Base-by-base conservation (phyloP, 305 asterid genomes). In the Rubia peregrina region DNA sequence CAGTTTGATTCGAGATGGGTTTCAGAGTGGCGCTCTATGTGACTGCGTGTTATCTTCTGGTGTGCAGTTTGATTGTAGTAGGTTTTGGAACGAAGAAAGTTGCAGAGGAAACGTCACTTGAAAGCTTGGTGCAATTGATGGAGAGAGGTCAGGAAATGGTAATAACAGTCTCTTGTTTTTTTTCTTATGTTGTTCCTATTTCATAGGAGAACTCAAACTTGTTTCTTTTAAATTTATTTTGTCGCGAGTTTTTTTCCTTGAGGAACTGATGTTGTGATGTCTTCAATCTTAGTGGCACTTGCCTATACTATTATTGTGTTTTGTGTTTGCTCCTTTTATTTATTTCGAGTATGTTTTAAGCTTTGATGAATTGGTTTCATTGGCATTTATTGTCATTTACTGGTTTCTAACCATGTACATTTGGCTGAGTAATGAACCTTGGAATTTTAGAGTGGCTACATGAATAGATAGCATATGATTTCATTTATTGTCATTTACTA, bases 61-160 rank as follows among this genome's bases (percentile, higher is more conserved):
- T 82, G 79, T 83, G 79, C 61, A 30, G 68, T 71, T 61, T 81
- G 60, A 77, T 78, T 66, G 83, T 85, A 62, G 76, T 70, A 59
- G 61, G 80, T 62, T 79, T 64, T 74, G 86, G 77, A 70, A 75
- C 85, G 81, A 81, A 76, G 75, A 70, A 73, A 80, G 83, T 72
- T 71, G 77, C 78, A 61, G 75, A 75, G 49, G 84, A 86, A 21
- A 66, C 80, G 68, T 79, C 85, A 64, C 76, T 88, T 74, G 76
- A 67, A 43, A 78, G 82, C 76, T 76, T 85, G 44, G 61, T 83
- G 57, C 79, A 83, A 71, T 80, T 82, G 16, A 84, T 86, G 76
- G 75, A 80, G 76, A 82, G 80, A 40, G 83, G 85, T 69, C 82
- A 75, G 76, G 86, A 85, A 66, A 78, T 77, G 96, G 98, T 92